These are phyloP conservation scores for Poterioochromonas sp. DNA, from an alignment of 352 stramenopile genomes.

Conservation along the genomic window DNA sequence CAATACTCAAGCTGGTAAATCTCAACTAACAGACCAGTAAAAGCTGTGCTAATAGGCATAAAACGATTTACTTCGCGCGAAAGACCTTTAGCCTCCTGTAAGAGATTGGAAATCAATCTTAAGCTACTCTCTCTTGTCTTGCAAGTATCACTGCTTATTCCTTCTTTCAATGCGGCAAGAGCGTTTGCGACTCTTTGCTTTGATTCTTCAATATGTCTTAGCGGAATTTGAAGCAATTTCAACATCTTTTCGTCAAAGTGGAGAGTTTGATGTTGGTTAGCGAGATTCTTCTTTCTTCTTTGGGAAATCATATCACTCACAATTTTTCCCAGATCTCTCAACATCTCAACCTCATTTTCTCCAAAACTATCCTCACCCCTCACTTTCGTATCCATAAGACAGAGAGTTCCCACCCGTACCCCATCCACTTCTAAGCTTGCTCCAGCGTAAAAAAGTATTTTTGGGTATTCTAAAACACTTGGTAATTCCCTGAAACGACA, in stretches of 20 bases:
- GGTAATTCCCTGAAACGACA: background rate
- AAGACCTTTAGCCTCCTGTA: too few relatives aligned
- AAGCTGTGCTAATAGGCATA: too few relatives aligned
- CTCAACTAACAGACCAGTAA: too few relatives aligned
- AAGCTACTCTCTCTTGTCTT: too few relatives aligned
- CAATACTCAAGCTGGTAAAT: too few relatives aligned
- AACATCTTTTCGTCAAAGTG: background rate
- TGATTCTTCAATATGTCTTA: background rate
- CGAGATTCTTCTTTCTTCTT: background rate
- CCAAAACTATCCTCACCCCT: conserved; percentile 3
- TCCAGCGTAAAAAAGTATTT: background rate
- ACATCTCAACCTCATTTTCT: background rate
- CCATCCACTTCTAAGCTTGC: background rate
- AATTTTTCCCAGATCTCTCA: background rate
- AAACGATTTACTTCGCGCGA: too few relatives aligned
- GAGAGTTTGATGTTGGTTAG: background rate
- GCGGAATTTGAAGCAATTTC: background rate
- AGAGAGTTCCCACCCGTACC: background rate
- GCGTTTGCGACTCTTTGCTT: too few relatives aligned
- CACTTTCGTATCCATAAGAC: background rate
- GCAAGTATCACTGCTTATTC: too few relatives aligned
- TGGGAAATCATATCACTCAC: background rate
- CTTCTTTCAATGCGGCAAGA: too few relatives aligned
- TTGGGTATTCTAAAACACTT: background rate
- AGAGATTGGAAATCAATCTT: too few relatives aligned